Evolutionary conservation across 2,329 filamentous ascomycete species (phyloP), one percentile per base, ranked within the genome.

Genomic region (Ophiostoma piceae): DNA sequence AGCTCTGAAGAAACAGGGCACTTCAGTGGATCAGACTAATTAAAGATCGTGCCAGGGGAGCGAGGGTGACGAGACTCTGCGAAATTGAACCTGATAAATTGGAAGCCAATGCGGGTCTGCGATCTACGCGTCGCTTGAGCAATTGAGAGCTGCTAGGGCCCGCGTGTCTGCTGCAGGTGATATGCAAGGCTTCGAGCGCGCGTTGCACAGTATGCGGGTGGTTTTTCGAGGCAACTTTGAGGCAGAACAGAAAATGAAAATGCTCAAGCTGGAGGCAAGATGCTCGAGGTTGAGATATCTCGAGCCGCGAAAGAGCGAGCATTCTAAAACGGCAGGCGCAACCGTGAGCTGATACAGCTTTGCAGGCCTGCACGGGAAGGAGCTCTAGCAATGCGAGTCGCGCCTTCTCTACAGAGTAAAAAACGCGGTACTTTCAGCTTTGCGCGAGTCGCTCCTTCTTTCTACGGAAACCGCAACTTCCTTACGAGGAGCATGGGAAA

Each of bases 91-190:
- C 54, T 22, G 39, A 22, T 29, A 29, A 29, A 67, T 54, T 65
- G 35, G 37, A 54, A n/a, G 62, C 67, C 51, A 62, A 54, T 62
- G 70, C 64, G 70, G 67, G 62, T 54, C 69, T 67, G 69, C 64
- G 70, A 71, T 71, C 67, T 71, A 65, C 65, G 70, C 66, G 22
- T 62, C 57, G 16, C 43, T 47, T n/a, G 22, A 57, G 22, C 22
- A n/a, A 57, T 57, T 22, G 9, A 57, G n/a, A 57, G 51, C 51
- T 47, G 69, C 69, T 67, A 22, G 62, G 35, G 32, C 16, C 32
- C 32, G 32, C 11, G 62, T 19, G 19, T 65, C 35, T 65, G 62
- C 19, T 26, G 62, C 62, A n/a, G 26, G 57, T 62, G 57, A 12
- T 65, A 39, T 65, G 62, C 62, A 37, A 65, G 60, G 62, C 62